Percentiles rank a stretch among this genome's conserved stretches.
These are phyloP conservation scores for Didymella arachidicola DNA, from an alignment of 2,329 filamentous ascomycete genomes.

Conservation along the genomic window DNA sequence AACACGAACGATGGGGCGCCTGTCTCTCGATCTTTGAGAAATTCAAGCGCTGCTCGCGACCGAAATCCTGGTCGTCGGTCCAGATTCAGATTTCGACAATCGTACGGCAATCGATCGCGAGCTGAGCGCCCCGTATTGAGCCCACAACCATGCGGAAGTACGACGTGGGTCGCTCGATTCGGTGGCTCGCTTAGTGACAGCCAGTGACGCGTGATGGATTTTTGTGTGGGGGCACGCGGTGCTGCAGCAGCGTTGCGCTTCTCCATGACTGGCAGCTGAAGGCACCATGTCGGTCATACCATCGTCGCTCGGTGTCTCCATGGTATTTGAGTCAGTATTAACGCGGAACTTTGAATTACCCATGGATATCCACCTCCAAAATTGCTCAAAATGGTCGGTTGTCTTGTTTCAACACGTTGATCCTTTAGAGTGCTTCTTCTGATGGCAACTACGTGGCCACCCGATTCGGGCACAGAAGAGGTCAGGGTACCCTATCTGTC, in stretches of 20 bases:
- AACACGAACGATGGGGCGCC: background rate
- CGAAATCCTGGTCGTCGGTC: slow-evolving; percentile 22
- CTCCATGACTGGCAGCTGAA: slow-evolving; percentile 12
- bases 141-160: background rate
- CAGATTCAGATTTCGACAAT: slow-evolving; percentile 25
- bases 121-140: slow-evolving; percentile 5
- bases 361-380: background rate
- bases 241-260: slow-evolving; percentile 14
- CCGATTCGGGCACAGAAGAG: background rate
- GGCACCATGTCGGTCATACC: slow-evolving; percentile 10
- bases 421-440: background rate
- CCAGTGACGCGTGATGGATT: slow-evolving; percentile 3
- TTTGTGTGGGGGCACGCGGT: slow-evolving; percentile 14
- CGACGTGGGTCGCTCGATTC: slow-evolving; percentile 11
- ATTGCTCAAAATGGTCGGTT: background rate
- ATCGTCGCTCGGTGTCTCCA: slow-evolving; percentile 2
- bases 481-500: background rate
- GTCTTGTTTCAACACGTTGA: background rate
- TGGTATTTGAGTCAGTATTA: background rate
- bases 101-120: slow-evolving; percentile 20
- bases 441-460: background rate
- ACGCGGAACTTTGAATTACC: slow-evolving; percentile 2
- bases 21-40: slow-evolving; percentile 5
- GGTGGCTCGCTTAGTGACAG: slow-evolving; percentile 12
- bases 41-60: slow-evolving; percentile 19